A percentile compares a stretch with the other conserved stretches of the same genome.
Conservation (phyloP, 108 stramenopile species). For the Cyclotella baltica region DNA sequence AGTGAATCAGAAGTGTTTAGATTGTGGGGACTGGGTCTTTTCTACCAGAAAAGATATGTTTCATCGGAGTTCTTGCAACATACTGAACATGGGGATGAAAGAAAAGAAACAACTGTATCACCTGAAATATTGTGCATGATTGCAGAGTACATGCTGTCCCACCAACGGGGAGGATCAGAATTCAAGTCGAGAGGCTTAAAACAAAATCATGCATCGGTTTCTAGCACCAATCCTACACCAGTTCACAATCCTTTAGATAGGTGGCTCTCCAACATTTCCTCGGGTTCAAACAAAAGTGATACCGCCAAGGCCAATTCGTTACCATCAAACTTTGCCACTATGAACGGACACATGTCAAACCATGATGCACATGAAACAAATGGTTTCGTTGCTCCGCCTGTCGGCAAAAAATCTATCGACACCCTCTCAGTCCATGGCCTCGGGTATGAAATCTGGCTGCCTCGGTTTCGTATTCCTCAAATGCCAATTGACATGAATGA, state of each 20-base stretch:
- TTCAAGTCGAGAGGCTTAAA: background rate
- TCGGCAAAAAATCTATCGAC: background rate
- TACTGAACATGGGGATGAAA: background rate
- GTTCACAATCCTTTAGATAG: slow-evolving; percentile 26
- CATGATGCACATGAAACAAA: background rate
- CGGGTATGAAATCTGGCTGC: slow-evolving; percentile 67
- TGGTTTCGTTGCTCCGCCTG: slow-evolving; percentile 1
- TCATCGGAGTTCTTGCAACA: slow-evolving; percentile 23
- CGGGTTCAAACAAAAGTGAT: background rate
- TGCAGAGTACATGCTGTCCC: slow-evolving; percentile 34
- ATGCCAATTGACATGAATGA: background rate
- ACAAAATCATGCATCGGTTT: background rate
- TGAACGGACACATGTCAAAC: background rate
- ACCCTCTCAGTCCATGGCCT: slow-evolving; percentile 55
- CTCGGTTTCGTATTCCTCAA: slow-evolving; percentile 49
- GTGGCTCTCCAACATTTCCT: slow-evolving; percentile 27
- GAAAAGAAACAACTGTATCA: slow-evolving; percentile 13
- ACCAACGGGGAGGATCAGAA: slow-evolving; percentile 18
- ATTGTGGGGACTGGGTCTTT: slow-evolving; percentile 49
- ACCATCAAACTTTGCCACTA: background rate
- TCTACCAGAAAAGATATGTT: slow-evolving; percentile 40
- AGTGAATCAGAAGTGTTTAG: slow-evolving; percentile 16
- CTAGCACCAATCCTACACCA: background rate
- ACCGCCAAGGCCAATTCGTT: background rate
- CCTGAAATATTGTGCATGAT: slow-evolving; percentile 45